Evolutionary conservation across 768 basidiomycete species (phyloP).

Genomic region (Lyophyllum shimeji): DNA sequence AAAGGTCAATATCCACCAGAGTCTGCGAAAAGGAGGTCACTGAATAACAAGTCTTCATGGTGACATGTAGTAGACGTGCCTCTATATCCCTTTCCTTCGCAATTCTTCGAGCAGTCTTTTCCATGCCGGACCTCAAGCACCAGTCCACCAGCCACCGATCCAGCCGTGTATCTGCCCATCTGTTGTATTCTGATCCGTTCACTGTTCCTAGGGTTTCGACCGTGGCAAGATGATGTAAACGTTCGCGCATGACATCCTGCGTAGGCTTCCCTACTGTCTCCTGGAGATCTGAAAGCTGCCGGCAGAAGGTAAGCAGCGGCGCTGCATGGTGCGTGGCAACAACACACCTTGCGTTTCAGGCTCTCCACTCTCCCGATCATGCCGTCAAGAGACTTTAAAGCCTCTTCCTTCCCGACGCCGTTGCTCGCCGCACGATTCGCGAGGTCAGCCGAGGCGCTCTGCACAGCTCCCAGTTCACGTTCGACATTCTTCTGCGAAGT

Average conservation of each 20-base stretch:
- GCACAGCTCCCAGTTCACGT: conserved; percentile 67
- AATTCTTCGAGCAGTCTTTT: conserved; percentile 72
- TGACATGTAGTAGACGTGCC: conserved; percentile 39
- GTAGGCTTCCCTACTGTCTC: conserved; percentile 55
- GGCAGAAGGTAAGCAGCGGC: conserved; percentile 3
- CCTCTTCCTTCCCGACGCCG: conserved; percentile 46
- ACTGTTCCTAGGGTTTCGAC: conserved; percentile 57
- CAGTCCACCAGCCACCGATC: conserved; percentile 94
- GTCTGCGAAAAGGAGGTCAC: conserved; percentile 43
- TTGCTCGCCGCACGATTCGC: conserved; percentile 40
- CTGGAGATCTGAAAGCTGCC: conserved; percentile 48
- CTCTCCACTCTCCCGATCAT: conserved; percentile 78
- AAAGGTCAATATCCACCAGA: conserved; percentile 89
- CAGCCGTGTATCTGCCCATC: conserved; percentile 79
- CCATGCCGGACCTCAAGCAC: conserved; percentile 77
- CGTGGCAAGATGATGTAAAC: conserved; percentile 67
- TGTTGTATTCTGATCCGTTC: conserved; percentile 56
- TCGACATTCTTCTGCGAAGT: conserved; percentile 80
- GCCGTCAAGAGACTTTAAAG: conserved; percentile 60
- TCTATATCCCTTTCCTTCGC: conserved; percentile 79
- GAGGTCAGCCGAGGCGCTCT: conserved; percentile 60
- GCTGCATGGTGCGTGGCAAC: not conserved
- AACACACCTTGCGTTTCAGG: conserved; percentile 83
- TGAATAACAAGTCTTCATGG: not conserved
- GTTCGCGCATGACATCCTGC: conserved; percentile 71